Base-by-base conservation (phyloP, 306 rosid genomes). In the Alnus glutinosa region DNA sequence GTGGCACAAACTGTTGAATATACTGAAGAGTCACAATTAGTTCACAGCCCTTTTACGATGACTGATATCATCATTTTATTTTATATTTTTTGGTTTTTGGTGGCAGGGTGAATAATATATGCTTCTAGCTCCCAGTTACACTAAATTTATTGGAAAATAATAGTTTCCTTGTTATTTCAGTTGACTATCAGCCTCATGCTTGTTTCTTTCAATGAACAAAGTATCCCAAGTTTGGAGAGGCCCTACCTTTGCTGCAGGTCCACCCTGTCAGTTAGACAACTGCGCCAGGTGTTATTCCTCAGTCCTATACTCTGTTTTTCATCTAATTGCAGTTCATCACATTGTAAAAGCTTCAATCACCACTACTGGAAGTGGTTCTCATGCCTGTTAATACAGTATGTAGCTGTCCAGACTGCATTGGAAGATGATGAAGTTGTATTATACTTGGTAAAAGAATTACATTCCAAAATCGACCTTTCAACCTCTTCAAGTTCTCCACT, bases 191-290 rank as follows among this genome's bases (percentile, higher is more conserved):
- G 73, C 82, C 84, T 93, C 79, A 77, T 73, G 88, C 87, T 93
- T 79, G 86, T 88, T 85, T 86, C 97, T 50, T 52, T 82, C 46
- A 89, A 91, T 84, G 88, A 89, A 80, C 85, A 85, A 86, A 85
- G 57, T 39, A 74, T 83, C 62, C 95, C 91, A 39, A 81, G 83
- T 77, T 83, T 91, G 87, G 78, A 80, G 75, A 72, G 82, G 75
- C 89, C 92, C 54, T 85, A 81, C 76, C 88, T 93, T 84, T 73
- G 76, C 78, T 91, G 98, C 85, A 86, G 71, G 76, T 92, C 91
- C 74, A 84, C 84, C 23, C 16, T 82, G 69, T 85, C 92, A 30
- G 76, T 93, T 75, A 78, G 83, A 75, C 86, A 61, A 39, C 83
- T 93, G 36, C 78, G 86, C 82, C 79, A 90, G 91, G 98, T 93